A percentile compares a stretch with the other conserved stretches of the same genome.
Evolutionary conservation across 2,329 filamentous ascomycete species (phyloP).

Genomic region (Epichloe typhina): DNA sequence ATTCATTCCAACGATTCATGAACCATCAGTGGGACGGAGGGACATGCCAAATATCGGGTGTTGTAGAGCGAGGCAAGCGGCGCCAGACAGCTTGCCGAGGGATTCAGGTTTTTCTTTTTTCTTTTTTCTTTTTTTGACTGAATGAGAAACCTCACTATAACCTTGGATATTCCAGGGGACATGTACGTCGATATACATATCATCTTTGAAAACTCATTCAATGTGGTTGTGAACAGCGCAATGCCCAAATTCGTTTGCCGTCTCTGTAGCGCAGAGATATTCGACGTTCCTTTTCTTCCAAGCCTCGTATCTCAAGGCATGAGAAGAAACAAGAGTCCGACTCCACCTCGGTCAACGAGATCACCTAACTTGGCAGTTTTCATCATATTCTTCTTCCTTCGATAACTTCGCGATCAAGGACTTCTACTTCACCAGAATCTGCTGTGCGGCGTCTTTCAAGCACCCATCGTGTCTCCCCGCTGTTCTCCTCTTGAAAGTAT

Average conservation of each 20-base stretch:
- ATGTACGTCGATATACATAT: too few species aligned
- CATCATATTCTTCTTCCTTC: conserved; percentile 37
- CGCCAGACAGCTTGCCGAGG: too few species aligned
- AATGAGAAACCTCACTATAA: too few species aligned
- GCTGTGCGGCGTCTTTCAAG: conserved; percentile 54
- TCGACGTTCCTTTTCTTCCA: neutral
- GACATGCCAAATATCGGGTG: too few species aligned
- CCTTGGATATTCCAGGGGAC: too few species aligned
- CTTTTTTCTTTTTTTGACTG: too few species aligned
- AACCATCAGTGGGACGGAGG: too few species aligned
- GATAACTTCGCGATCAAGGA: conserved; percentile 53
- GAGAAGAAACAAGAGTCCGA: neutral
- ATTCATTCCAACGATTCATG: too few species aligned
- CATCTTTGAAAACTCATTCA: neutral
- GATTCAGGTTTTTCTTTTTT: too few species aligned
- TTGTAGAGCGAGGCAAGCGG: too few species aligned
- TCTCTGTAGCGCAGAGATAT: neutral
- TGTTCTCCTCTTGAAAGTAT: conserved; percentile 52
- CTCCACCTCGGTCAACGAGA: neutral
- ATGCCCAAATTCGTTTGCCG: neutral
- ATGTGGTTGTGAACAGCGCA: neutral
- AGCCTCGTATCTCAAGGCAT: neutral
- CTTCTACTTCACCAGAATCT: conserved; percentile 50
- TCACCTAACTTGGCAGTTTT: neutral
- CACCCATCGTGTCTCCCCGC: conserved; percentile 51